Base-by-base conservation (phyloP, 768 basidiomycete genomes). In the Ephemerocybe angulata region DNA sequence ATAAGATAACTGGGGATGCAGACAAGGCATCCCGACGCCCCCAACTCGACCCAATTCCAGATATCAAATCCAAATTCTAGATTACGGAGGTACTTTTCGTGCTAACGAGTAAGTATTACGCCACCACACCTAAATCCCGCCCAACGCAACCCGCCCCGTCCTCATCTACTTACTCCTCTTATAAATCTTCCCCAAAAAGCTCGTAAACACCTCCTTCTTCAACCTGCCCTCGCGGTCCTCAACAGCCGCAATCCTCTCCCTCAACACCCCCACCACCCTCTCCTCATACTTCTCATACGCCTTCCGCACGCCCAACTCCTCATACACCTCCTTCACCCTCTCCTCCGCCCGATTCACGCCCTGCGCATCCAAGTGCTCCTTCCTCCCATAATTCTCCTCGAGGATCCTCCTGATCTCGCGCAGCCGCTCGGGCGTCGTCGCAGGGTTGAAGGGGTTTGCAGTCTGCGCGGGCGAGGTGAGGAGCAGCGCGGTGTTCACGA, bases 111-210 rank as follows among this genome's bases (percentile, higher is more conserved):
- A 35, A 17, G 33, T 35, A 8, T 17, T 8, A 35, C 8, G 8
- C 33, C 8, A 35, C 33, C 8, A 17, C 30, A 30, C 24, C 29
- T 6, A 7, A 4, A 6, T 31, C 31, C 4, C 49, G 4, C 31
- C 49, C 50, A 4, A 40, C 35, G 24, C 5, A n/a, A 25, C 38
- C 50, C 8, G 10, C 8, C 13, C 37, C 7, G n/a, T 8, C 57
- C 48, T 59, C 47, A n/a, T 24, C 40, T 75, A 85, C 73, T 82
- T 84, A 58, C 71, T 80, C 58, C 84, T 75, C 69, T 78, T 78
- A 62, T 85, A 82, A 31, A 98, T 95, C 79, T 98, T 98, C 57
- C 81, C 79, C 67, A 98, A 72, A 76, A 97, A 98, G 62, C 80
- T 85, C 57, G 77, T 79, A 72, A 98, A 96, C 55, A 97, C 88